Base-by-base conservation (phyloP, 2,329 filamentous ascomycete genomes). In the Scedosporium boydii region DNA sequence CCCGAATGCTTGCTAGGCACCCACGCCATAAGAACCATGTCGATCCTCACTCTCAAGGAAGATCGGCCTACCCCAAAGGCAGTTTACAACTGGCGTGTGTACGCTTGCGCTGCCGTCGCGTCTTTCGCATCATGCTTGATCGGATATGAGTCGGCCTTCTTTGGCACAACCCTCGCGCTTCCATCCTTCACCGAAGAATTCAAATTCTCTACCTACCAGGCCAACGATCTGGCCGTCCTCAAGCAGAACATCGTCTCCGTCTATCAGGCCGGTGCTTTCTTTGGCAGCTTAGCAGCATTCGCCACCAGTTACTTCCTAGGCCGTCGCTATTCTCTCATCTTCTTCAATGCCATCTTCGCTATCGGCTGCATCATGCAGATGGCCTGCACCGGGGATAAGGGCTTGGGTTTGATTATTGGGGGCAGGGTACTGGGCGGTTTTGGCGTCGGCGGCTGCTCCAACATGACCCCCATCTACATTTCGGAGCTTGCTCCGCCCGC, bases 181-280 rank as follows among this genome's bases (percentile, higher is more conserved):
- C 65, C 65, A 16, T 66, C 66, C 53, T 68, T 67, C 61, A 61
- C 78, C 55, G 69, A 78, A 1, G 90, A 93, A 70, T 93, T 93
- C 71, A 68, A 77, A 14, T 87, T 92, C 68, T 76, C 72, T 2
- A 69, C 74, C 2, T 82, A 87, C 74, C 73, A 70, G 4, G 61
- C 71, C 0, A 62, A 68, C 3, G 70, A 82, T n/a, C 75, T 86
- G 27, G 81, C 85, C 34, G 74, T 89, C 3, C 76, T 89, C 58
- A 87, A 85, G 69, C 79, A 87, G 68, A 93, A 93, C 72, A 91
- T 93, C 65, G 89, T 92, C 60, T 91, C 87, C 27, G 83, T 88
- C 61, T 93, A 58, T 76, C 90, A 93, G 74, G 90, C 90, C 9
- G 90, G 90, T 64, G 89, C 89, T 64, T 93, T 95, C 77, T 93